Conservation (phyloP, 495 filamentous ascomycete species). For the Talaromyces trachyspermus region DNA sequence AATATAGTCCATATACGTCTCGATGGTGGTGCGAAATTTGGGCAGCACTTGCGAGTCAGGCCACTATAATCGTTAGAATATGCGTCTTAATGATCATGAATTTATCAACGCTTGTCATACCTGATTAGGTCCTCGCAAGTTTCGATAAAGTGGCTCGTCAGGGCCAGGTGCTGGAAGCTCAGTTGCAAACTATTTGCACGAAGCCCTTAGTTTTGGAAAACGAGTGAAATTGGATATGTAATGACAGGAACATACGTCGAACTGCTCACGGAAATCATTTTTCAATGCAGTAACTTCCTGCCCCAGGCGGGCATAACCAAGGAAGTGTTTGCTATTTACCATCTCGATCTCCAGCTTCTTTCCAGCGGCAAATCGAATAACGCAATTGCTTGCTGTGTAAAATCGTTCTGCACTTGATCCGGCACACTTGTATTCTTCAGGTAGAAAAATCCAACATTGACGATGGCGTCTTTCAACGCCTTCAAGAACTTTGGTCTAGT, state of each 20-base stretch:
- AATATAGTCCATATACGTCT: constrained; percentile 71
- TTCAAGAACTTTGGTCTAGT: constrained; percentile 71
- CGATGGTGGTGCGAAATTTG: constrained; percentile 59
- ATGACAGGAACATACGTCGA: constrained; percentile 61
- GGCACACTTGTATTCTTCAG: constrained; percentile 76
- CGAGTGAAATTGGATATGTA: background rate
- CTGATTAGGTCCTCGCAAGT: constrained; percentile 72
- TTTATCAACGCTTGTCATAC: constrained; percentile 12
- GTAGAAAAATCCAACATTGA: constrained; percentile 92
- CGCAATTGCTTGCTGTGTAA: constrained; percentile 57
- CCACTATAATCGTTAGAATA: constrained; percentile 54
- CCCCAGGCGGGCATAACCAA: constrained; percentile 45
- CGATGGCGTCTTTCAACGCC: constrained; percentile 66
- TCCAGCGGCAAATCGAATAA: constrained; percentile 80
- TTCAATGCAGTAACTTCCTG: constrained; percentile 39
- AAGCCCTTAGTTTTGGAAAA: background rate
- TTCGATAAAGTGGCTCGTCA: constrained; percentile 63
- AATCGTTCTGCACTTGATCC: constrained; percentile 54
- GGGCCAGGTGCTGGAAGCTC: constrained; percentile 60
- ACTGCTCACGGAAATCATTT: constrained; percentile 64
- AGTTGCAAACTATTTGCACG: constrained; percentile 34
- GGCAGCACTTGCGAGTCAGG: constrained; percentile 62
- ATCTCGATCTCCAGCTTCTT: constrained; percentile 87
- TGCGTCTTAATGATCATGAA: background rate
- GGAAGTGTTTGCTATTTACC: constrained; percentile 66